These are phyloP conservation scores for Diplodia seriata DNA, from an alignment of 2,329 filamentous ascomycete species.

Conservation along the genomic window DNA sequence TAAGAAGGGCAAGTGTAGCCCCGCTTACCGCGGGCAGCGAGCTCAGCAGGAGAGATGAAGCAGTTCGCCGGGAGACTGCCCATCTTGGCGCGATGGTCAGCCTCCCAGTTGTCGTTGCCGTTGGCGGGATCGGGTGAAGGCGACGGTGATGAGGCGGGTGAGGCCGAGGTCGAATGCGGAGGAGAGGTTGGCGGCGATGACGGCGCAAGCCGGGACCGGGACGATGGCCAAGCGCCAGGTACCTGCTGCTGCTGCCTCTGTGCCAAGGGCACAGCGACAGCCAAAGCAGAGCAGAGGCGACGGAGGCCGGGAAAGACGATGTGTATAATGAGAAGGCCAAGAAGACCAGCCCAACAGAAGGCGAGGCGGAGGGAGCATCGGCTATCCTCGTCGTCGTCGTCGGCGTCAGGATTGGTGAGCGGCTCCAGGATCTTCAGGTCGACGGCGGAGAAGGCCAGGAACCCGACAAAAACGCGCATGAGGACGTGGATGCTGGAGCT, in stretches of 20 bases:
- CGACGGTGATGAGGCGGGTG: background rate
- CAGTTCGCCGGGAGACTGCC: background rate
- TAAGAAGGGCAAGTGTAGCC: background rate
- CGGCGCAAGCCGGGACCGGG: background rate
- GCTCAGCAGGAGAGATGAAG: background rate
- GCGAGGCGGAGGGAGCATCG: background rate
- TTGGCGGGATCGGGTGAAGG: background rate
- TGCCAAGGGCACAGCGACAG: background rate
- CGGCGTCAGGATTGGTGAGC: background rate
- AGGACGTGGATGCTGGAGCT: slow-evolving; percentile 7
- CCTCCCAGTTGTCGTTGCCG: background rate
- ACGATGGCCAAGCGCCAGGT: background rate
- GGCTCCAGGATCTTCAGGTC: background rate
- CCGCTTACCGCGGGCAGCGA: background rate
- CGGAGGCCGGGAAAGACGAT: background rate
- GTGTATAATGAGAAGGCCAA: background rate
- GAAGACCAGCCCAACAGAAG: background rate
- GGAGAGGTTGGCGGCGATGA: slow-evolving; percentile 1
- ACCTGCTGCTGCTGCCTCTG: slow-evolving; percentile 1
- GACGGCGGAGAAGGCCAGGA: background rate
- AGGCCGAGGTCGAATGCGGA: background rate
- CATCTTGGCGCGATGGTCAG: slow-evolving; percentile 3
- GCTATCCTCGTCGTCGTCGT: background rate
- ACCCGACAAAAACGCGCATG: background rate
- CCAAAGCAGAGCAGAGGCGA: background rate